Conservation (phyloP, 2,329 filamentous ascomycete species). For the Pestalotiopsis fici region DNA sequence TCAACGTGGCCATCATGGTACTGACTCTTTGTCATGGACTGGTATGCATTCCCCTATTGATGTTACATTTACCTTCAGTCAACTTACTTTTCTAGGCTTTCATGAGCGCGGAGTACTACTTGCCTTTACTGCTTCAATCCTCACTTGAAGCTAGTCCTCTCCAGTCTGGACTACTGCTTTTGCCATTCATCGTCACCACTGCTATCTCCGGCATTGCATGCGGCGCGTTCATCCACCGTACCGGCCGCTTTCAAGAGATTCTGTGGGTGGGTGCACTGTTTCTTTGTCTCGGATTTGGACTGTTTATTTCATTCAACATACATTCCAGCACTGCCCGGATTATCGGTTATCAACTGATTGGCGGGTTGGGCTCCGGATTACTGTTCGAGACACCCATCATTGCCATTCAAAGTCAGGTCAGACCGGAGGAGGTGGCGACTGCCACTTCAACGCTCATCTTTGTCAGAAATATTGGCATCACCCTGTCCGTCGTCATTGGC, state of each 20-base stretch:
- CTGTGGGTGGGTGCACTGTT: not conserved
- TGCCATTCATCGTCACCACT: constrained; percentile 1
- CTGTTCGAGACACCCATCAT: constrained; percentile 5
- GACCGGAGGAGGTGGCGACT: not conserved
- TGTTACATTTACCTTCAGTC: not conserved
- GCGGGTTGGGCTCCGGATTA: not conserved
- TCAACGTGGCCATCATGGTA: not conserved
- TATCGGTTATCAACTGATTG: constrained; percentile 1
- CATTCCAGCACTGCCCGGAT: not conserved
- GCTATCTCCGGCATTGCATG: not conserved
- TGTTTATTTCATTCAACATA: not conserved
- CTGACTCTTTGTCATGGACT: constrained; percentile 2
- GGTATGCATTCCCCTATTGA: not conserved
- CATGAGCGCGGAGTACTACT: constrained; percentile 5
- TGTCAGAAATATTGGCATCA: not conserved
- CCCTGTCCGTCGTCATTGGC: constrained; percentile 2
- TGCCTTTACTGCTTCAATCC: not conserved
- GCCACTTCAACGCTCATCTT: constrained; percentile 2
- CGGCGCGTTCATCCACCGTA: constrained; percentile 1
- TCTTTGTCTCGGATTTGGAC: not conserved
- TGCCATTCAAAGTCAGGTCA: constrained; percentile 5
- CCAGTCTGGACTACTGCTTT: not conserved
- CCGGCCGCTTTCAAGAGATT: not conserved
- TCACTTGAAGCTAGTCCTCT: not conserved
- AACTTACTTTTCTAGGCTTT: not conserved